Base-by-base conservation (phyloP, 805 yeast species). In the Pichia californica region DNA sequence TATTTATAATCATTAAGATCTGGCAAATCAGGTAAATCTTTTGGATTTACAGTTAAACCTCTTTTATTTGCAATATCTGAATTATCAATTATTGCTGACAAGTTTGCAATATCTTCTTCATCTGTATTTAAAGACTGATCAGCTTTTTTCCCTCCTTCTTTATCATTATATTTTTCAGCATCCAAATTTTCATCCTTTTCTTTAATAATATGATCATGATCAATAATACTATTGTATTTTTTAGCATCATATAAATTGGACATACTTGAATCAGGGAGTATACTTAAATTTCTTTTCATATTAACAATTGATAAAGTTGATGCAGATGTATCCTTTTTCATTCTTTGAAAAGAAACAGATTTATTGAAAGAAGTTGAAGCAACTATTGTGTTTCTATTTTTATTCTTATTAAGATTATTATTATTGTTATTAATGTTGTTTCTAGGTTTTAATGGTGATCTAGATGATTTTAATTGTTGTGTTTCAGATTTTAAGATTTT, bases 341-440 rank as follows among this genome's bases (percentile, higher is more conserved):
- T 11, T n/a, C 30, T 45, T 19, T 62, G 66, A 52, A 70, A 73
- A 0, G 77, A 70, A n/a, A 71, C 71, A 0, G 74, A 68, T 55
- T 67, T 72, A 50, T 68, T 73, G 44, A 67, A 73, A 4, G 78
- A 69, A 7, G 77, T 71, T 3, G 79, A 63, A 1, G 66, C 77
- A 46, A 70, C 64, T 5, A 73, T 67, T 33, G 19, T 15, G 3
- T 21, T 13, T 7, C 66, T 54, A 4, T 68, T 66, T 5, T 64
- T 59, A 50, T 72, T 25, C 10, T 26, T 16, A 38, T 33, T 40
- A 11, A 6, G 5, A 21, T 21, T 23, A 23, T 23, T 23, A 23
- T 23, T 54, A 4, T 68, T 66, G 5, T 64, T 59, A 51, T 71
- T 25, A 11, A 21, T 16, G 36, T 33, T 40, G 7, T 25, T 34